Evolutionary conservation across 2,329 filamentous ascomycete genomes (phyloP), one percentile per base, ranked within the genome.

Genomic region (Phoma sp.): DNA sequence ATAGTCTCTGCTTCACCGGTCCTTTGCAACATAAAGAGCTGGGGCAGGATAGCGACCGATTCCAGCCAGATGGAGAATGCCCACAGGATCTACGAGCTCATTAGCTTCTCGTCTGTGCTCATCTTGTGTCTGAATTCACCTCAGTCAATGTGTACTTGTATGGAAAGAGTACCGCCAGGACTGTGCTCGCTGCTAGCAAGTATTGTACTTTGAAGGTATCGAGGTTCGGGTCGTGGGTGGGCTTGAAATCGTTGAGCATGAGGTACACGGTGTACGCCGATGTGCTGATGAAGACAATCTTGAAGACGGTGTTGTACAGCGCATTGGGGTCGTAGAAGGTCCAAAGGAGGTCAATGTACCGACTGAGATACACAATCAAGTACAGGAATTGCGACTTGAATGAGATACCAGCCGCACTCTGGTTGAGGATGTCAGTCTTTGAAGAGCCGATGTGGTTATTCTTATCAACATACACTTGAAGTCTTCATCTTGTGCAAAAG

Each of bases 1-100:
- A 99, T 99, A n/a, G 95, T 97, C 80, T 99, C 95, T 10, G 95
- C 96, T 80, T 98, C 94, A 64, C 95, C 96, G 0, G 95, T 99
- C 69, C 95, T 85, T 80, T 99, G 95, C 61, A 99, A 84, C 91
- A 99, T 96, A 78, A 99, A 98, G 48, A 99, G 85, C 80, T 99
- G 95, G 1, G 95, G 95, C 57, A 99, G 84, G 67, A 99, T 99
- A 47, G 95, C 95, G 17, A 99, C 95, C 4, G 90, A 89, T 80
- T 99, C 95, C 29, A 99, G 85, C 95, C 95, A 99, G 76, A 99
- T 97, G 49, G 90, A 96, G 77, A 98, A 99, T 21, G 95, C 90
- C 95, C 95, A 99, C 43, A 96, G 83, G 60, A 99, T 92, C 85
- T 97, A 67, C 10, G 19, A 38, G 22, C 40, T 33, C 41, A 31